Base-by-base conservation (phyloP, 2,329 filamentous ascomycete genomes). In the Fusarium transvaalense region DNA sequence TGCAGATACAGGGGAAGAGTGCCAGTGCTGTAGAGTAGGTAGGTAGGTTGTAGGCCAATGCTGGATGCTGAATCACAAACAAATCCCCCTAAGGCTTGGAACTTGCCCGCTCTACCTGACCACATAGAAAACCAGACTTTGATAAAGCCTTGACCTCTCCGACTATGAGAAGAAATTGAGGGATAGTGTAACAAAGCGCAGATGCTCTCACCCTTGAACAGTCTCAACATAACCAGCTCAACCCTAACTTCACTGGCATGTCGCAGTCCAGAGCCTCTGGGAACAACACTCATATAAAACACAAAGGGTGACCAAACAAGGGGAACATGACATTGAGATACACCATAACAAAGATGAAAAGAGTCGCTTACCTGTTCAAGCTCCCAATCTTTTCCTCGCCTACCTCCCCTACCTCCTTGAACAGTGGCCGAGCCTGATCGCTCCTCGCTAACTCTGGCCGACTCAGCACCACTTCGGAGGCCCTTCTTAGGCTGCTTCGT, bases 311-410 rank as follows among this genome's bases (percentile, higher is more conserved):
- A 17, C 27, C 32, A 23, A 50, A 35, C 32, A 50, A 50, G 9
- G 8, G 42, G 21, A 51, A n/a, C 15, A 38, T 57, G 21, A 25
- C 10, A 52, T 42, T 19, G 13, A 6, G 19, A 35, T 7, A 47
- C 39, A 23, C 6, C 15, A 55, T 27, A 45, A 29, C 27, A 64
- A 64, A 55, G 34, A 52, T 58, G 51, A 43, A 46, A 25, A 15
- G 47, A 42, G 39, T 19, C 37, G 60, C 87, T 85, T 77, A 94
- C 92, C 84, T 90, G 91, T 77, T 97, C 93, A 54, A 96, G 85
- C 65, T 97, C 93, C 78, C 90, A 92, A 74, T 97, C 93, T 64
- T 93, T 88, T 64, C 89, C 88, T 71, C 93, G 85, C 78, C 93
- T 89, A 50, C 91, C 91, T 19, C 91, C 91, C 64, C 92, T 84